Conservation (phyloP, 2,329 filamentous ascomycete genomes). For the Drechslerella dactyloides region DNA sequence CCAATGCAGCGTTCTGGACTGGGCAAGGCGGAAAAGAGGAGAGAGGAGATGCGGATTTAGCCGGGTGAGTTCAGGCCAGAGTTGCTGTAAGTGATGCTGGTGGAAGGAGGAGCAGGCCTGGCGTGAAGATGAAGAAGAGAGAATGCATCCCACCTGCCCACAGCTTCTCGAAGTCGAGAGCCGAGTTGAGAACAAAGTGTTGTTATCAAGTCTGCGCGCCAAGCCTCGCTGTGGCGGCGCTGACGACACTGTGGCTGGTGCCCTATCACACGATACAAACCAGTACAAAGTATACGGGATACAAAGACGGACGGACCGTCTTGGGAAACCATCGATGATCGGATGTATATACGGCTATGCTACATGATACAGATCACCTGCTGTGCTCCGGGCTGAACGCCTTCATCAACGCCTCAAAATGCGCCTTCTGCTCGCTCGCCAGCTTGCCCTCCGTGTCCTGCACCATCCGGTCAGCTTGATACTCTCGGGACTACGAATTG, state of each 20-base stretch:
- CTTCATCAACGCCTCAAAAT: conserved; percentile 73
- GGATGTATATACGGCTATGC: no score
- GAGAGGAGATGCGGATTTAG: conserved; percentile 1
- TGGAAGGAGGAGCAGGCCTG: conserved; percentile 18
- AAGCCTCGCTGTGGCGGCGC: conserved; percentile 17
- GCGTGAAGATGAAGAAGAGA: conserved; percentile 18
- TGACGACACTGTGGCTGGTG: conserved; percentile 12
- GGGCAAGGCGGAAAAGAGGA: conserved; percentile 9
- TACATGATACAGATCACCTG: conserved; percentile 22
- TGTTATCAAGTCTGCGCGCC: conserved; percentile 25
- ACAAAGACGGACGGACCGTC: no score
- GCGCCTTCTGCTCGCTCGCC: conserved; percentile 73
- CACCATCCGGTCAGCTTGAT: conserved; percentile 55
- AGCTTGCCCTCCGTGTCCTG: conserved; percentile 72
- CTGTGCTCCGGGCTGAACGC: conserved; percentile 58
- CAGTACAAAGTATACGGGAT: no score
- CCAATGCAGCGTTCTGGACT: conserved; percentile 11
- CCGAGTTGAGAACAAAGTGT: conserved; percentile 51
- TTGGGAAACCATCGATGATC: no score
- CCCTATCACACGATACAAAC: neutral
- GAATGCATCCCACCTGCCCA: conserved; percentile 45
- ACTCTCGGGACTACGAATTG: conserved; percentile 53
- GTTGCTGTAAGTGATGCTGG: conserved; percentile 25
- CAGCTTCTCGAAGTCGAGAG: conserved; percentile 36
- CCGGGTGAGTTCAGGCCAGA: conserved; percentile 40